Evolutionary conservation across 352 stramenopile genomes (phyloP).

Genomic region (Aphanomyces astaci): DNA sequence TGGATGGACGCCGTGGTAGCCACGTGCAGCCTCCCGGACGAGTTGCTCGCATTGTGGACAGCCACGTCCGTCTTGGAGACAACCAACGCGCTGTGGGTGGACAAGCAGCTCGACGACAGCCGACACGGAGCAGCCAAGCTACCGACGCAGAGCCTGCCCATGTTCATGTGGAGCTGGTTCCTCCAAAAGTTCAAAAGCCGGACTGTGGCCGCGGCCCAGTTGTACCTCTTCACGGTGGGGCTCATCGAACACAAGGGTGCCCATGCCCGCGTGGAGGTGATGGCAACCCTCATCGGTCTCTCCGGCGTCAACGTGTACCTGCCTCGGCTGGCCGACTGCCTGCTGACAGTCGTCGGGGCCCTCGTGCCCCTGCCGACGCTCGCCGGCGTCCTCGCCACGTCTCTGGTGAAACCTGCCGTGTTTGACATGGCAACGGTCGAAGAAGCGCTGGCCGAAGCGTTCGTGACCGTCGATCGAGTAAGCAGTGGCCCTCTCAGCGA

Average conservation of each 20-base stretch:
- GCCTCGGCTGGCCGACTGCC: constrained; percentile 7
- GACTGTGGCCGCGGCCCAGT: neutral
- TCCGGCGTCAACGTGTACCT: neutral
- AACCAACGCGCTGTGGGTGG: constrained; percentile 1
- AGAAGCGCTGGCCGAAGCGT: constrained; percentile 10
- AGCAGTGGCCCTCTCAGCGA: neutral
- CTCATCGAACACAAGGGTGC: neutral
- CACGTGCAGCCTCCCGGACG: neutral
- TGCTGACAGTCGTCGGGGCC: neutral
- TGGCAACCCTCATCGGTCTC: constrained; percentile 6
- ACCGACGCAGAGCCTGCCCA: constrained; percentile 13
- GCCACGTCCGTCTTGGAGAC: neutral
- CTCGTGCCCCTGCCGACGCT: constrained; percentile 15
- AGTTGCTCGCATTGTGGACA: neutral
- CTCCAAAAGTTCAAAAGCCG: neutral
- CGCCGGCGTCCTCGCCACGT: neutral
- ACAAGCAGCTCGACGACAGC: neutral
- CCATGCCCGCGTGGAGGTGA: constrained; percentile 1
- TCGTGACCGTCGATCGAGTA: neutral
- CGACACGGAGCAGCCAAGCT: neutral
- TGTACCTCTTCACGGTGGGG: constrained; percentile 15
- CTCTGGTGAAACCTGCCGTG: neutral
- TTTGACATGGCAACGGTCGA: constrained; percentile 2
- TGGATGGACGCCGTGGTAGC: constrained; percentile 5
- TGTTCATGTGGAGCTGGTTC: constrained; percentile 5